Conservation (phyloP, 257 asterid species). For the Paulownia fortunei region DNA sequence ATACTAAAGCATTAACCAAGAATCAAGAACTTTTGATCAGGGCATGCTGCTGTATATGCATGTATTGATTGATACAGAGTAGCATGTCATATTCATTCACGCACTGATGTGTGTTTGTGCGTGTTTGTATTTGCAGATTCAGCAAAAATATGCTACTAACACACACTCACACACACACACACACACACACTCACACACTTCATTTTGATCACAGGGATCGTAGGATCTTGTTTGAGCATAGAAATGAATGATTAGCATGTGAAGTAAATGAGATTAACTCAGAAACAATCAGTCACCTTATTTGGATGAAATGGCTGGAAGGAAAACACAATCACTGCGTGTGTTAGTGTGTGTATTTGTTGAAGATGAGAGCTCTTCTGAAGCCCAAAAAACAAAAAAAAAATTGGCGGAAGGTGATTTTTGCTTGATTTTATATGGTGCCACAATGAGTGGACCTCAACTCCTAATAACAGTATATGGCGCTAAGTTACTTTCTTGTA, state of each 20-base stretch:
- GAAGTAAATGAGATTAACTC: not conserved
- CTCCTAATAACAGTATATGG: constrained; percentile 41
- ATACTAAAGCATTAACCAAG: not conserved
- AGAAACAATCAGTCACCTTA: constrained; percentile 4
- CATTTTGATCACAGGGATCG: not conserved
- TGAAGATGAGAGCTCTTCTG: constrained; percentile 31
- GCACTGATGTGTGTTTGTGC: constrained; percentile 14
- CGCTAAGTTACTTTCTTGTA: constrained; percentile 39
- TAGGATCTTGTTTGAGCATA: not conserved
- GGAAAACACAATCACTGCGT: not conserved
- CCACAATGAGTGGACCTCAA: constrained; percentile 43
- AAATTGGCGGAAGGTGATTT: constrained; percentile 45
- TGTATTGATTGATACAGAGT: not conserved
- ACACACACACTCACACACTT: not conserved
- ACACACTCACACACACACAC: not conserved
- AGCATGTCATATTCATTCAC: not conserved
- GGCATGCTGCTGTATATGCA: too few relatives aligned
- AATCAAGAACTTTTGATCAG: not conserved
- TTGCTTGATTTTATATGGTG: constrained; percentile 39
- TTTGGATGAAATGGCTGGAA: constrained; percentile 1
- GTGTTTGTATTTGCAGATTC: not conserved
- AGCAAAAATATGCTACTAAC: not conserved
- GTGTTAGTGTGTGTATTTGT: constrained; percentile 34
- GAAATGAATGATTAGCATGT: not conserved
- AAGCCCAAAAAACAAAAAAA: constrained; percentile 38